A percentile compares a stretch with the other conserved stretches of the same genome.
Evolutionary conservation across 768 basidiomycete genomes (phyloP).

Genomic region (Hysterangium stoloniferum): DNA sequence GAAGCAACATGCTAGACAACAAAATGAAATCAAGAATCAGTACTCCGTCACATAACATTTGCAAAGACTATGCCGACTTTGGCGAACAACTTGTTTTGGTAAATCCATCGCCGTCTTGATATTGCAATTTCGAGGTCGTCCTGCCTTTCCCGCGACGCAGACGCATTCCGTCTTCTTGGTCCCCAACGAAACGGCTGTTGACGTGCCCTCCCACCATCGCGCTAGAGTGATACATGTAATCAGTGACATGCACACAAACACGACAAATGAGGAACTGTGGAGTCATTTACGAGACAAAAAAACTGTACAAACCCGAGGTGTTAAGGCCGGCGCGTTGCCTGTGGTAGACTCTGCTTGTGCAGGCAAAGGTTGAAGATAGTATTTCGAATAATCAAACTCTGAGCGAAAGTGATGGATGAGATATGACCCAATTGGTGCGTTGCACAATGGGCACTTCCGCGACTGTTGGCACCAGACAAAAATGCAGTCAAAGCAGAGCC

Average conservation of each 20-base stretch:
- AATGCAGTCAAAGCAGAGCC: slow-evolving; percentile 91
- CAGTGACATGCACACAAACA: not conserved
- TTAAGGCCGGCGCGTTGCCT: slow-evolving; percentile 21
- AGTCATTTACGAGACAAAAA: not conserved
- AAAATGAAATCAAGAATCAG: slow-evolving; percentile 12
- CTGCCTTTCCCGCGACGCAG: slow-evolving; percentile 37
- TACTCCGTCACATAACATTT: not conserved
- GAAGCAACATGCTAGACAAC: slow-evolving; percentile 85
- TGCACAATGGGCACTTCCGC: slow-evolving; percentile 69
- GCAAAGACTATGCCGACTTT: slow-evolving; percentile 49
- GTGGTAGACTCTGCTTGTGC: slow-evolving; percentile 36
- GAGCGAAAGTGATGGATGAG: slow-evolving; percentile 76
- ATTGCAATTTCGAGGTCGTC: slow-evolving; percentile 76
- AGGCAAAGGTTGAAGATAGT: slow-evolving; percentile 61
- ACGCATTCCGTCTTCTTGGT: slow-evolving; percentile 17
- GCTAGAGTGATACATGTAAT: slow-evolving; percentile 4
- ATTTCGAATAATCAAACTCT: slow-evolving; percentile 74
- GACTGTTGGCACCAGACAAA: slow-evolving; percentile 72
- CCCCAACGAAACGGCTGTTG: slow-evolving; percentile 39
- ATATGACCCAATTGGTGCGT: slow-evolving; percentile 58
- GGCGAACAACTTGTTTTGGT: slow-evolving; percentile 70
- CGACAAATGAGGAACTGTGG: not conserved
- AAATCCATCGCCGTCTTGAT: slow-evolving; percentile 68
- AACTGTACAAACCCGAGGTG: slow-evolving; percentile 20
- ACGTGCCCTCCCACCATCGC: slow-evolving; percentile 32